Conservation (phyloP, 768 basidiomycete genomes). For the Trametes gibbosa region DNA sequence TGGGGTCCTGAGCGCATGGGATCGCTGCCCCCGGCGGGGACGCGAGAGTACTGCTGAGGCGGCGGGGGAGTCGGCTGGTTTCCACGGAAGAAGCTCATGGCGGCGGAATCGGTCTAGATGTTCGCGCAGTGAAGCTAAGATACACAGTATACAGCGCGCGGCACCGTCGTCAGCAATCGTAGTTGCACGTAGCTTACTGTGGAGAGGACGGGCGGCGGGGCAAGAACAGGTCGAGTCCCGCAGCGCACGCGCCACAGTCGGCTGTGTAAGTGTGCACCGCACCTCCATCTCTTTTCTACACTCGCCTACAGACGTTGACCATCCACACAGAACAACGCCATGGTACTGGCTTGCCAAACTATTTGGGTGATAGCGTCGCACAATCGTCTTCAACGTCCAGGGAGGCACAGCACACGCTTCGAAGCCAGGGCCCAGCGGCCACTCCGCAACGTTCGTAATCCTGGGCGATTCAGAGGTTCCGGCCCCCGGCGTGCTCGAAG, state of each 20-base stretch:
- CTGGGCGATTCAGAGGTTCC: too few species aligned
- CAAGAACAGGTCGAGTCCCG: neutral
- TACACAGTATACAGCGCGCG: neutral
- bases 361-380: too few species aligned
- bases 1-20: slow-evolving; percentile 11
- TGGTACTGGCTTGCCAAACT: too few species aligned
- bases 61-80: slow-evolving; percentile 29
- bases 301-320: too few species aligned
- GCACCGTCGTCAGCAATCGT: neutral
- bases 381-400: too few species aligned
- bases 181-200: neutral
- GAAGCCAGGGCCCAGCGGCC: too few species aligned
- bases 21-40: slow-evolving; percentile 34
- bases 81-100: slow-evolving; percentile 23
- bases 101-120: neutral
- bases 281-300: too few species aligned
- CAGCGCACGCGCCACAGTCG: neutral
- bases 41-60: slow-evolving; percentile 41
- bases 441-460: too few species aligned
- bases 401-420: too few species aligned
- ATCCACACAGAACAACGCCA: too few species aligned
- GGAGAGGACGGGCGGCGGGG: neutral
- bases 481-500: too few species aligned
- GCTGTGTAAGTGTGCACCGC: neutral
- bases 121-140: neutral